Percentiles rank a stretch among this genome's conserved stretches.
phyloP scores from a whole-genome alignment of 495 filamentous ascomycete species.

The Oidiodendron maius region DNA sequence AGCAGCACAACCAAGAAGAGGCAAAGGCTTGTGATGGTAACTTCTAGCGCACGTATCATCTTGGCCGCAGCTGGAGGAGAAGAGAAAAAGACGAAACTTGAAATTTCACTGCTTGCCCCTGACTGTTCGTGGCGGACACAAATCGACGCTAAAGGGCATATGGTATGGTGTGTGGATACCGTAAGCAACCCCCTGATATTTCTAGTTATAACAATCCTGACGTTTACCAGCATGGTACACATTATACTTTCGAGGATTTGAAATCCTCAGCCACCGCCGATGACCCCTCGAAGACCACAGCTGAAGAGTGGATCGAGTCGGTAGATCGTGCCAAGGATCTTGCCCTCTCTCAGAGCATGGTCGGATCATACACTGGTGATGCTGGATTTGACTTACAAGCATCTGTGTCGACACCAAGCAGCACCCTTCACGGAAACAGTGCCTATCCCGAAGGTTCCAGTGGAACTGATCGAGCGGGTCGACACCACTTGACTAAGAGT shows the following conservation, averaged over 20 bases:
- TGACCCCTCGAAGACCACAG: conserved; percentile 42
- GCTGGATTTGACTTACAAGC: conserved; percentile 68
- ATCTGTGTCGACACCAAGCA: conserved; percentile 62
- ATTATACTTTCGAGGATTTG: conserved; percentile 87
- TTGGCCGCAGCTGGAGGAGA: conserved; percentile 90
- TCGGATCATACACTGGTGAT: conserved; percentile 61
- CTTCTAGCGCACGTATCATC: conserved; percentile 81
- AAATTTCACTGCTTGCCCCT: conserved; percentile 70
- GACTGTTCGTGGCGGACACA: conserved; percentile 74
- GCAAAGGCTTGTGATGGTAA: conserved; percentile 92
- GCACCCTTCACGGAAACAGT: conserved; percentile 54
- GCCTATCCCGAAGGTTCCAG: conserved; percentile 32
- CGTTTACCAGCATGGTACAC: conserved; percentile 68
- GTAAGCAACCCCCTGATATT: conserved; percentile 38
- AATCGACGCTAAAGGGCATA: conserved; percentile 75
- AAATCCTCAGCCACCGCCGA: conserved; percentile 47
- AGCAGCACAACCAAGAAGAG: conserved; percentile 86
- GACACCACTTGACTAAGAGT: conserved; percentile 47
- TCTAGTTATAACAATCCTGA: neutral
- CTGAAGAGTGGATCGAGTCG: conserved; percentile 83
- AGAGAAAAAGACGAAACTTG: conserved; percentile 90
- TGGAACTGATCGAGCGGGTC: conserved; percentile 41
- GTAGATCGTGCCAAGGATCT: conserved; percentile 78
- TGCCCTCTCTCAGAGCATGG: conserved; percentile 62
- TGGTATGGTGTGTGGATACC: conserved; percentile 88